A percentile compares a stretch with the other conserved stretches of the same genome.
Conservation (phyloP, 2,329 filamentous ascomycete species). For the Fusarium pseudoanthophilum region DNA sequence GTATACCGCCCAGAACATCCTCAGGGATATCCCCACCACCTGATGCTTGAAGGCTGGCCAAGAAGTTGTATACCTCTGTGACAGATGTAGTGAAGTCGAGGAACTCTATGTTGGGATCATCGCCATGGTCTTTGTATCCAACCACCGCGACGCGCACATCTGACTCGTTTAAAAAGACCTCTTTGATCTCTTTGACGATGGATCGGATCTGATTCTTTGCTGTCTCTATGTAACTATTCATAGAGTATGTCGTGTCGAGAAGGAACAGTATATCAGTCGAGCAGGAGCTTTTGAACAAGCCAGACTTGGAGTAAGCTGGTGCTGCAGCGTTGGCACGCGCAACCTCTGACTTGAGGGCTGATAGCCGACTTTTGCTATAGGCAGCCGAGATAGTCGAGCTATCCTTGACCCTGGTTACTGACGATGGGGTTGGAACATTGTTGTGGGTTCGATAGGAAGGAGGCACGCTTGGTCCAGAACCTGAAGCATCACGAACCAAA, state of each 20-base stretch:
- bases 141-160: constrained; percentile 51
- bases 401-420: neutral
- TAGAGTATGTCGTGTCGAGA: constrained; percentile 52
- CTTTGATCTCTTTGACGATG: constrained; percentile 46
- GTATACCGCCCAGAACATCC: constrained; percentile 51
- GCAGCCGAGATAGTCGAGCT: neutral
- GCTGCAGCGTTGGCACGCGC: neutral
- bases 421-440: neutral
- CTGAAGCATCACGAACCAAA: neutral
- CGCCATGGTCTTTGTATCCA: constrained; percentile 51
- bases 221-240: constrained; percentile 47
- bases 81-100: constrained; percentile 20
- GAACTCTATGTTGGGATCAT: constrained; percentile 15
- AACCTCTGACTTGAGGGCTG: neutral
- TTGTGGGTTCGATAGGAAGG: neutral
- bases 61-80: neutral
- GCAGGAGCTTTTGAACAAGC: constrained; percentile 48
- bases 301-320: constrained; percentile 7
- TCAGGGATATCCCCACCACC: constrained; percentile 50
- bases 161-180: constrained; percentile 49
- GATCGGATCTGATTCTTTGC: constrained; percentile 46
- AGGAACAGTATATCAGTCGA: constrained; percentile 53
- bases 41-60: neutral
- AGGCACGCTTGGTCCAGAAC: neutral
- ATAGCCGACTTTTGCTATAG: neutral